A percentile compares a stretch with the other conserved stretches of the same genome.
Evolutionary conservation across 768 basidiomycete genomes (phyloP).

Genomic region (Podaxis carcinomalis): DNA sequence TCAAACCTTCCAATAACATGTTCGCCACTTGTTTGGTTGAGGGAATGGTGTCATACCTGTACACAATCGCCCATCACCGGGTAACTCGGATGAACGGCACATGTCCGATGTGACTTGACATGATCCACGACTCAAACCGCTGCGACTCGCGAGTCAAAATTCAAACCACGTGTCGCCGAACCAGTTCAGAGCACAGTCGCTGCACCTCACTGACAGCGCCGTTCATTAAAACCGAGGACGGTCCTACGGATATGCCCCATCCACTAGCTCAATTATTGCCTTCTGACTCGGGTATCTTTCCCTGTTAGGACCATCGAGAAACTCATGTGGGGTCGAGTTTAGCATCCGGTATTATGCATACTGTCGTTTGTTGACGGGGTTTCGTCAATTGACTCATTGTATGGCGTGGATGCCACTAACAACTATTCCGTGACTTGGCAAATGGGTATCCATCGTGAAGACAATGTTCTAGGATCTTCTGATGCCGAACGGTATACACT

Average conservation of each 20-base stretch:
- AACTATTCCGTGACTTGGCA: not conserved
- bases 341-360: not conserved
- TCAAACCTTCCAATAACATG: not conserved
- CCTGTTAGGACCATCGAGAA: not conserved
- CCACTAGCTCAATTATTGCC: not conserved
- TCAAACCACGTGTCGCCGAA: not conserved
- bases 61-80: not conserved
- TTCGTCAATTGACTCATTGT: not conserved
- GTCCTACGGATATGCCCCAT: not conserved
- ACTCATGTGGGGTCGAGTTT: not conserved
- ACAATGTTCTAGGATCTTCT: not conserved
- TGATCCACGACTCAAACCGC: not conserved
- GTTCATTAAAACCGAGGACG: constrained; percentile 4
- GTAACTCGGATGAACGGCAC: not conserved
- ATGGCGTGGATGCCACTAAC: not conserved
- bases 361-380: not conserved
- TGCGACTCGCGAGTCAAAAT: not conserved
- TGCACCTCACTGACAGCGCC: not conserved
- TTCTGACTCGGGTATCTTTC: not conserved
- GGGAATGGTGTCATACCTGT: not conserved
- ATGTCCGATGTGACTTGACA: not conserved
- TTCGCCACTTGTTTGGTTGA: not conserved
- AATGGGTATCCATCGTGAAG: not conserved
- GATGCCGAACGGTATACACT: not conserved
- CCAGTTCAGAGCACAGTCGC: not conserved